These are phyloP conservation scores for Nicotiana tomentosiformis DNA, from an alignment of 257 asterid genomes.

Conservation along the genomic window DNA sequence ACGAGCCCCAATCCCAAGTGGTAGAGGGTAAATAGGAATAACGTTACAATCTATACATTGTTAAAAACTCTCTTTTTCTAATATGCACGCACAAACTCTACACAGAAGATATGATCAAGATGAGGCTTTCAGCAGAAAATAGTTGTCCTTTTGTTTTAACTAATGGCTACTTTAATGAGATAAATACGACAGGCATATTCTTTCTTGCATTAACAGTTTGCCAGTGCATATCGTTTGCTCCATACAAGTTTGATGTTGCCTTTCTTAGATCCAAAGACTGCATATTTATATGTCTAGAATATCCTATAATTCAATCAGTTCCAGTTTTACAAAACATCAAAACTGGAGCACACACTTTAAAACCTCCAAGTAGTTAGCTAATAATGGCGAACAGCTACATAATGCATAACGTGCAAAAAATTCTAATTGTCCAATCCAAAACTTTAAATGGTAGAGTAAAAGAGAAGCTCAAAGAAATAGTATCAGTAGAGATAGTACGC, in stretches of 20 bases:
- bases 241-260: neutral
- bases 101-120: neutral
- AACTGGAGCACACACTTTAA: neutral
- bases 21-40: neutral
- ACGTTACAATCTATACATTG: neutral
- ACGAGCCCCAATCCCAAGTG: neutral
- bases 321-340: neutral
- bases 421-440: neutral
- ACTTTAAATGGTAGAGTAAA: neutral
- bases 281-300: neutral
- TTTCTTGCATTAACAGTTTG: neutral
- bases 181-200: neutral
- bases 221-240: neutral
- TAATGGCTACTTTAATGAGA: neutral
- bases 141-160: neutral
- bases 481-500: neutral
- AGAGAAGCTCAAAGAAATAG: neutral
- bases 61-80: neutral
- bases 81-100: neutral
- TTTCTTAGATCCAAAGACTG: neutral
- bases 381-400: neutral
- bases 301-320: neutral
- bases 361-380: neutral
- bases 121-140: neutral
- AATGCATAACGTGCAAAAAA: neutral